These are phyloP conservation scores for Tolypocladium paradoxum DNA, from an alignment of 2,329 filamentous ascomycete genomes.

Conservation along the genomic window DNA sequence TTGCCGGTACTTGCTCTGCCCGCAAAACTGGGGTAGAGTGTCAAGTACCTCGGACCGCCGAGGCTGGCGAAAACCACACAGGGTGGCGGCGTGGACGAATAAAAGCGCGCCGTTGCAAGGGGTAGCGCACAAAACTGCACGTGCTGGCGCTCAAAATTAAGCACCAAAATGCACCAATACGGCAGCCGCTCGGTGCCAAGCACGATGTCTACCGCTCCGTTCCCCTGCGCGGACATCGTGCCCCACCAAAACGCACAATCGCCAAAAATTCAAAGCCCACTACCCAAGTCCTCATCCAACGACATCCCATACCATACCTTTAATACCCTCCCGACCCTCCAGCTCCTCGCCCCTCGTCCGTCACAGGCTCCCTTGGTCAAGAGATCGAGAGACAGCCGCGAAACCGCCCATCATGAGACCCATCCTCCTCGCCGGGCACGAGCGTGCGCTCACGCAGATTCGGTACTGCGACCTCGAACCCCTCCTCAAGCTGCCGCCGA, in stretches of 20 bases:
- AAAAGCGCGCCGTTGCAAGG: not conserved
- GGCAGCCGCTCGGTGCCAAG: not conserved
- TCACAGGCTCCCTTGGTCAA: constrained; percentile 1
- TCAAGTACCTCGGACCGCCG: not conserved
- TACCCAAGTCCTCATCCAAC: constrained; percentile 16
- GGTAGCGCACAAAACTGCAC: not conserved
- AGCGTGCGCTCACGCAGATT: constrained; percentile 92
- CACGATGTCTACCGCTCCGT: constrained; percentile 1
- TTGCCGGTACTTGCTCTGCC: not conserved
- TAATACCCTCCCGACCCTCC: constrained; percentile 9
- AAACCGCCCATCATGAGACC: constrained; percentile 69
- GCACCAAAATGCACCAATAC: not conserved
- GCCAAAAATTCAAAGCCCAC: constrained; percentile 30
- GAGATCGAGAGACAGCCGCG: constrained; percentile 5
- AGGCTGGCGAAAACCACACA: not conserved
- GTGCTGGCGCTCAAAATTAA: not conserved
- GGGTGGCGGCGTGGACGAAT: not conserved
- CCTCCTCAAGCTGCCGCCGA: constrained; percentile 4
- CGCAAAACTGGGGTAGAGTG: not conserved
- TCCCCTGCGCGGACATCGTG: constrained; percentile 11
- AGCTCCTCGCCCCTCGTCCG: constrained; percentile 4
- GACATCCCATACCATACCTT: constrained; percentile 8
- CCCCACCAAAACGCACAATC: constrained; percentile 37
- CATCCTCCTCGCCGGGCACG: constrained; percentile 91
- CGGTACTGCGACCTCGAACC: constrained; percentile 40